phyloP scores from a whole-genome alignment of 306 rosid species.

The Begonia masoniana region DNA sequence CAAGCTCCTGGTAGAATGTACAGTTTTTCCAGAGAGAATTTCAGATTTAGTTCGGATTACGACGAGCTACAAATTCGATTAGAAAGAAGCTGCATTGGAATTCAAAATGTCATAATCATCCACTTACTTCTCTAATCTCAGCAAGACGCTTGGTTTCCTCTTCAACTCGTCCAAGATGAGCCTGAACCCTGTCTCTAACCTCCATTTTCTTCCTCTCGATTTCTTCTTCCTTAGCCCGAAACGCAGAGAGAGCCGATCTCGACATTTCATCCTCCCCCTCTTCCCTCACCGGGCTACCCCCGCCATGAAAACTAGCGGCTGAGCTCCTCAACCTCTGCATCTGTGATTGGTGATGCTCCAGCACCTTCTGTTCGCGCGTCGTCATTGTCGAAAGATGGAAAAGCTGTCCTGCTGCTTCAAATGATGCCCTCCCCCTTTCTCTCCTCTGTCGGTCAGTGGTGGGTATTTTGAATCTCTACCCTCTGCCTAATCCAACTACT shows the following conservation, averaged over 20 bases:
- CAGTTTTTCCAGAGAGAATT: neutral
- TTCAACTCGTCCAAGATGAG: constrained; percentile 64
- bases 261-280: constrained; percentile 48
- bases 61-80: neutral
- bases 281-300: constrained; percentile 49
- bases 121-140: constrained; percentile 82
- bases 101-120: neutral
- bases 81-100: neutral
- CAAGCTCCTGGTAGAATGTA: constrained; percentile 51
- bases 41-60: neutral
- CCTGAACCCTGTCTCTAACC: constrained; percentile 67
- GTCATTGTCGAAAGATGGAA: constrained; percentile 27
- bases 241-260: constrained; percentile 62
- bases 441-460: no score
- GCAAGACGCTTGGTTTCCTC: constrained; percentile 71
- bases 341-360: neutral
- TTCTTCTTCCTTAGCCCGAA: constrained; percentile 85
- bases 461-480: no score
- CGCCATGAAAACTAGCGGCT: constrained; percentile 30
- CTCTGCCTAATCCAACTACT: no score
- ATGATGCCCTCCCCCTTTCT: no score
- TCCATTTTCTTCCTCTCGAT: constrained; percentile 78
- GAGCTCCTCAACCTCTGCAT: constrained; percentile 41
- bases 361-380: constrained; percentile 31
- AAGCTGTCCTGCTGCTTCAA: no score